Evolutionary conservation across 257 asterid genomes (phyloP).

Genomic region (Ilex aquifolium): DNA sequence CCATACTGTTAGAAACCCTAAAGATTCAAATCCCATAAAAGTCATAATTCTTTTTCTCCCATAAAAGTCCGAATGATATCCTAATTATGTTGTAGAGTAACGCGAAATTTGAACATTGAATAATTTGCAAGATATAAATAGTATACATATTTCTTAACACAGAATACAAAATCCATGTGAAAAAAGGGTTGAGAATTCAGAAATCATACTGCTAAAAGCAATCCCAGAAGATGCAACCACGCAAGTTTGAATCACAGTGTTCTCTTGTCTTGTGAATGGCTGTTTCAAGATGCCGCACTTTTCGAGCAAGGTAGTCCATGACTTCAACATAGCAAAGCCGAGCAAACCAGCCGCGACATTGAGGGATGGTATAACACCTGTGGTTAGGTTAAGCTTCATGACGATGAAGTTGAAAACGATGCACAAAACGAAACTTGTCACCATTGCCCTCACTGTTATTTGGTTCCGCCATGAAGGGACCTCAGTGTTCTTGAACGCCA

Average conservation of each 20-base stretch:
- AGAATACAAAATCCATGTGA: no score
- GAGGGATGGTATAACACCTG: conserved; percentile 10
- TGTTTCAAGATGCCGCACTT: conserved; percentile 4
- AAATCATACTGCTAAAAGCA: conserved; percentile 9
- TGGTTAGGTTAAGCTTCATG: conserved; percentile 8
- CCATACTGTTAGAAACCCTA: no score
- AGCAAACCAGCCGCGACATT: conserved; percentile 11
- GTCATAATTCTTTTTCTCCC: no score
- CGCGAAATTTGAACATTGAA: no score
- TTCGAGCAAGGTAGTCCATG: not conserved
- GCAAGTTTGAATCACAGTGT: not conserved
- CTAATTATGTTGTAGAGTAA: no score
- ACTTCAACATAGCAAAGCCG: conserved; percentile 3
- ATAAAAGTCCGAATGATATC: no score
- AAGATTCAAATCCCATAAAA: no score
- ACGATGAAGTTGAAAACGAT: conserved; percentile 3
- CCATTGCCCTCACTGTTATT: not conserved
- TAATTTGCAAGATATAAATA: no score
- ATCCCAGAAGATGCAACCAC: not conserved
- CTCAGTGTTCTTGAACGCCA: no score
- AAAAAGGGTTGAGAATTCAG: no score
- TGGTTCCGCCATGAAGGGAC: conserved; percentile 3
- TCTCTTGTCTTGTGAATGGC: conserved; percentile 14
- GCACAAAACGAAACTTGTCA: not conserved
- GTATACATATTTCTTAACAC: no score